phyloP scores from a whole-genome alignment of 2,329 filamentous ascomycete genomes.

The Pyricularia pennisetigena region DNA sequence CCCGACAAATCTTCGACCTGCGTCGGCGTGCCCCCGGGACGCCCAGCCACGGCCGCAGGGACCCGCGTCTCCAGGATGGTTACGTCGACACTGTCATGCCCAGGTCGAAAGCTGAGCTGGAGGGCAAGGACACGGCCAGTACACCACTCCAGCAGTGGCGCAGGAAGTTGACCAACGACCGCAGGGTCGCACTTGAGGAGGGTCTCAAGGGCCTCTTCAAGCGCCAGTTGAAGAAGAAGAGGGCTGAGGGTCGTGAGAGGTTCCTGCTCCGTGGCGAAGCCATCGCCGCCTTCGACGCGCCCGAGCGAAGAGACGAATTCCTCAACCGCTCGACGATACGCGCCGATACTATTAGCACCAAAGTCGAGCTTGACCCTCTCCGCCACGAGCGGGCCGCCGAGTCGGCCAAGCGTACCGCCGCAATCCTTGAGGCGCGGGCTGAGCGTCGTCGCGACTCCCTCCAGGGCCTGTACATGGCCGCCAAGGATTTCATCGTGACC shows the following conservation, averaged over 20 bases:
- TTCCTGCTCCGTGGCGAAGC: constrained; percentile 29
- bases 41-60: neutral
- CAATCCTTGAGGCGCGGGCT: constrained; percentile 38
- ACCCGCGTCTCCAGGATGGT: constrained; percentile 16
- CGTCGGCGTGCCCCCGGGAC: constrained; percentile 15
- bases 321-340: constrained; percentile 62
- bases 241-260: constrained; percentile 7
- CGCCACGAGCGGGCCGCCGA: constrained; percentile 45
- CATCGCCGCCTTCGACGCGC: constrained; percentile 32
- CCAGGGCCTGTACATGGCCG: constrained; percentile 84
- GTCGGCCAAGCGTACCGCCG: constrained; percentile 28
- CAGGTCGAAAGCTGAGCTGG: constrained; percentile 32
- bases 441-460: constrained; percentile 59
- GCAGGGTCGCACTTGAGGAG: constrained; percentile 62
- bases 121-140: constrained; percentile 19
- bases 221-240: constrained; percentile 45
- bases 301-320: constrained; percentile 65
- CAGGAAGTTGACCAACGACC: constrained; percentile 58
- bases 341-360: constrained; percentile 36
- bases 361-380: constrained; percentile 49
- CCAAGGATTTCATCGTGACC: constrained; percentile 74
- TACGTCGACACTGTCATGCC: constrained; percentile 55
- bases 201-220: constrained; percentile 61
- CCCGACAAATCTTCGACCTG: constrained; percentile 65
- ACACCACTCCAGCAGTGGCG: constrained; percentile 50